Base-by-base conservation (phyloP, 768 basidiomycete species). In the Agaricus blazei region DNA sequence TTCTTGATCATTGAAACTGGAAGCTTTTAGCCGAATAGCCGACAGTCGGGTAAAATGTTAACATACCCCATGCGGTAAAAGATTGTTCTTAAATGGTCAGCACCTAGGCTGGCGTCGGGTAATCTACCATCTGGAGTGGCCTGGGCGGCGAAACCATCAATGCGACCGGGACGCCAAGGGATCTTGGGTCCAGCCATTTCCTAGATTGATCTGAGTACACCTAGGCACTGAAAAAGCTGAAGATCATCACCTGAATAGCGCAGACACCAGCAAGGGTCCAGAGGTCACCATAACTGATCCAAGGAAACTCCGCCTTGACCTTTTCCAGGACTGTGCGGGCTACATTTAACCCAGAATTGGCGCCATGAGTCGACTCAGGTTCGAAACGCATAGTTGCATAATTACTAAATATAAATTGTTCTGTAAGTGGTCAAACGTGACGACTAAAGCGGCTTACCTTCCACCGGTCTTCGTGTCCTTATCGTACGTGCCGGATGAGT, bases 301-400 rank as follows among this genome's bases (percentile, higher is more conserved):
- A 95, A 0, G 85, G 80, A 76, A 88, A 92, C 63, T 96, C 83
- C 51, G 84, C 65, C 76, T 98, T 95, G 66, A 98, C 70, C 54
- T 88, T 80, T 66, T 97, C 90, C 83, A 98, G 86, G 56, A 90
- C 69, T 4, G 69, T 77, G 55, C 96, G 90, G 40, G 93, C 95
- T 52, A 93, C 67, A 58, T 87, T 71, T 52, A 96, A 77, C 27
- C 93, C 93, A 27, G 82, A 82, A 70, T 96, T 96, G 48, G 92
- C 93, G 36, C 75, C 82, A 66, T 98, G 93, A 28, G 78, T 67
- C 9, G 93, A 67, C 68, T 98, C 96, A 40, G 96, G 90, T 52
- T 84, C 82, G 72, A 98, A 99, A 54, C 96, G 89, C 96, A 99
- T 99, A 24, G 96, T 98, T 2, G 97, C 96, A 61, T 92, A 94